Evolutionary conservation across 345 rosid species (phyloP), one percentile per base, ranked within the genome.

Genomic region (Lumnitzera littorea): DNA sequence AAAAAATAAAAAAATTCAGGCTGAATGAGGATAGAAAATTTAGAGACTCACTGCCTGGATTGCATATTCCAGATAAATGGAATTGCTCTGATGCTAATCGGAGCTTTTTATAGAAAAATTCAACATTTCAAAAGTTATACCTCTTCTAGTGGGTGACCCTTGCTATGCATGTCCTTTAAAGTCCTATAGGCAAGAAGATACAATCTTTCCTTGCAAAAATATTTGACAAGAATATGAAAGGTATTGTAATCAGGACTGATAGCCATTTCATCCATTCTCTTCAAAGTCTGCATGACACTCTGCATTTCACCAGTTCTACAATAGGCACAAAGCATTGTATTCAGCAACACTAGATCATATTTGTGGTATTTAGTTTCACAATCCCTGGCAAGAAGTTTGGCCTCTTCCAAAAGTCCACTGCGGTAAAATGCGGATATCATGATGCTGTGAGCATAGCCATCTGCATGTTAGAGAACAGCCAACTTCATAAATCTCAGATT

Each of bases 281-380:
- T 92, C 89, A 92, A 76, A 55, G 79, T 76, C 62, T 77, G 74
- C 97, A 85, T 89, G 31, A 89, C 94, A 59, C 80, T 81, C 54
- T 87, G 84, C 90, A 85, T 92, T 47, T 87, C 96, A 62, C 96
- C 85, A 27, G 85, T 80, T 84, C 96, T 86, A 80, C 95, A 92
- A 71, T 92, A 89, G 61, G 97, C 87, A 61, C 87, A 78, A 15
- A 89, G 97, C 90, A 92, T 76, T 56, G 91, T 76, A 74, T 92
- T 92, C 65, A 83, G 74, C 73, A 89, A 75, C 41, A 89, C 97
- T 71, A 92, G 64, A 65, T 89, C 98, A 68, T 84, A 87, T 70
- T 88, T 87, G 66, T 72, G 70, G 61, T 76, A 81, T 68, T 75
- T 77, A 69, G 79, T 64, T 70, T 89, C 94, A 67, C 85, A 86